Conservation (phyloP, 2,329 filamentous ascomycete genomes). For the Talaromyces sp. region DNA sequence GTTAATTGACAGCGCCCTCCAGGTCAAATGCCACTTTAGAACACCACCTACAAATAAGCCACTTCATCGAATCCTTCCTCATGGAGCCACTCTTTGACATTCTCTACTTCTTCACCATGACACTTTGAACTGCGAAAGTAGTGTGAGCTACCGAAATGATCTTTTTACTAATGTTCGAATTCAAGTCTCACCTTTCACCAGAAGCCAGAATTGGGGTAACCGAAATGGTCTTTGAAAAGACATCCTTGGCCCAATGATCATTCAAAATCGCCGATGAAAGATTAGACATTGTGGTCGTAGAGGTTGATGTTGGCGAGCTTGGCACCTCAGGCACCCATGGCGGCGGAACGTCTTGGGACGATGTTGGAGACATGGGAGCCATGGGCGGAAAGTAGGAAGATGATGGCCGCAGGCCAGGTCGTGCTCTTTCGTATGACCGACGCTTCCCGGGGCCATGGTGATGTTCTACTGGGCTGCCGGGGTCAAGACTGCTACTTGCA, state of each 20-base stretch:
- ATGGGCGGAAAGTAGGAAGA: slow-evolving; percentile 17
- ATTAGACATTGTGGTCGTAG: slow-evolving; percentile 24
- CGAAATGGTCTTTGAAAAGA: slow-evolving; percentile 27
- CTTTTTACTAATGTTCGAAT: not conserved
- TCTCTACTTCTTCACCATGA: slow-evolving; percentile 22
- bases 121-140: slow-evolving; percentile 30
- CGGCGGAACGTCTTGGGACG: slow-evolving; percentile 22
- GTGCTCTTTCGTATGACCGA: slow-evolving; percentile 30
- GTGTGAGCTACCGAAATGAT: not conserved
- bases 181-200: slow-evolving; percentile 25
- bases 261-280: slow-evolving; percentile 19
- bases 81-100: slow-evolving; percentile 24
- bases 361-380: slow-evolving; percentile 15
- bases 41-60: slow-evolving; percentile 30
- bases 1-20: slow-evolving; percentile 9
- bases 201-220: slow-evolving; percentile 23
- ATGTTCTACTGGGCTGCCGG: slow-evolving; percentile 21
- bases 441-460: slow-evolving; percentile 22
- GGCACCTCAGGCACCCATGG: slow-evolving; percentile 27
- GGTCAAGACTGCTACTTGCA: slow-evolving; percentile 20
- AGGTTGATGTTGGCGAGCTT: slow-evolving; percentile 27
- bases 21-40: slow-evolving; percentile 12
- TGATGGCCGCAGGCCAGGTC: slow-evolving; percentile 20
- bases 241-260: slow-evolving; percentile 38
- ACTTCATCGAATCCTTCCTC: slow-evolving; percentile 32